These are phyloP conservation scores for Rosa rugosa DNA, from an alignment of 306 rosid species.

Conservation along the genomic window DNA sequence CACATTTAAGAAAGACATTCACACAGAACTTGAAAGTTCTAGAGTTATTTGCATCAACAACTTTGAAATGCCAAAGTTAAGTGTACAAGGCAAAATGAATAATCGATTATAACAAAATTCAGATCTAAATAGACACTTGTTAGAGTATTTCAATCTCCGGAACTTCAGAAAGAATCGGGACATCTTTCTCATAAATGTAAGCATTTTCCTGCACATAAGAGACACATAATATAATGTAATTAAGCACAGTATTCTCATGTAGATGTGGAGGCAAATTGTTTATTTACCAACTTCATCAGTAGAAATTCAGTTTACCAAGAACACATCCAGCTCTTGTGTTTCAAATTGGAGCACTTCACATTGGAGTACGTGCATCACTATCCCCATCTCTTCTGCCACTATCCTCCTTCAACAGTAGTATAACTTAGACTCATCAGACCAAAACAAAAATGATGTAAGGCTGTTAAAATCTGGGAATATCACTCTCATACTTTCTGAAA, in stretches of 20 bases:
- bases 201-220: constrained; percentile 47
- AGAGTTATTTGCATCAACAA: neutral
- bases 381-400: constrained; percentile 20
- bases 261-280: constrained; percentile 15
- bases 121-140: constrained; percentile 24
- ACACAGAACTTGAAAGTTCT: neutral
- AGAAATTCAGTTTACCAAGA: constrained; percentile 41
- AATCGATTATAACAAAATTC: neutral
- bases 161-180: constrained; percentile 39
- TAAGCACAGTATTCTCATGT: neutral
- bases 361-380: constrained; percentile 16
- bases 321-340: constrained; percentile 55
- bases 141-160: constrained; percentile 43
- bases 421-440: constrained; percentile 7
- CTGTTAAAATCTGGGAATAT: constrained; percentile 17
- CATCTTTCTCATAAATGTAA: constrained; percentile 40
- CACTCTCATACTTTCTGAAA: constrained; percentile 32
- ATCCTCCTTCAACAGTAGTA: constrained; percentile 41
- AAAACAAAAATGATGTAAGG: constrained; percentile 7
- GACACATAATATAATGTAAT: neutral
- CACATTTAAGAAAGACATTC: neutral
- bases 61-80: neutral
- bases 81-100: constrained; percentile 1
- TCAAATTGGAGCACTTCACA: constrained; percentile 56
- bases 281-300: constrained; percentile 1